These are phyloP conservation scores for Sonneratia caseolaris DNA, from an alignment of 345 rosid genomes.

Conservation along the genomic window DNA sequence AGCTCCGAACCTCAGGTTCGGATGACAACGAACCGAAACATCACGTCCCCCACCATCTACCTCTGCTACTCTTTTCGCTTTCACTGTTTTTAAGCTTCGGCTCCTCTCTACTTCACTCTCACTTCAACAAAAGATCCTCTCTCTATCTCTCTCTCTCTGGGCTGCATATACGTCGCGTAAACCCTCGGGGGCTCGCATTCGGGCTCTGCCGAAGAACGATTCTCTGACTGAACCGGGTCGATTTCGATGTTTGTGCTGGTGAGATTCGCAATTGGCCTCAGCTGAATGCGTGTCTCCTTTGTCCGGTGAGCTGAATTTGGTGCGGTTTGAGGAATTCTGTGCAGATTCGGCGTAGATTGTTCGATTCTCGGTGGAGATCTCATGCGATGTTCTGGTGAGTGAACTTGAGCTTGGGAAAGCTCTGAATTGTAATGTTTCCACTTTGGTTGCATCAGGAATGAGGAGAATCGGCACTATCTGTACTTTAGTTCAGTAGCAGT, in stretches of 20 bases:
- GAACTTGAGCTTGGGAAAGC: background rate
- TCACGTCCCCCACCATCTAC: background rate
- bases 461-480: background rate
- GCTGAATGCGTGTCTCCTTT: background rate
- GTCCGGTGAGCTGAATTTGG: background rate
- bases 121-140: conserved; percentile 3
- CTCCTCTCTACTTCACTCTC: conserved; percentile 1
- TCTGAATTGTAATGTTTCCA: background rate
- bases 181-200: background rate
- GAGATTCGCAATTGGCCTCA: background rate
- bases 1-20: conserved; percentile 8
- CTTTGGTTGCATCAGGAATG: background rate
- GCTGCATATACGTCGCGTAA: background rate
- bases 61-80: background rate
- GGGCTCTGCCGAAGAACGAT: background rate
- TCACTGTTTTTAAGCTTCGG: conserved; percentile 3
- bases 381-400: background rate
- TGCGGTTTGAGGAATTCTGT: background rate
- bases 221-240: background rate
- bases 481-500: background rate
- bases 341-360: background rate
- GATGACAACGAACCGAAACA: background rate
- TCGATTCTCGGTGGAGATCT: background rate
- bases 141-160: conserved; percentile 2
- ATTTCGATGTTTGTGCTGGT: background rate